Percentiles rank a stretch among this genome's conserved stretches.
Evolutionary conservation across 1,139 yeast species (phyloP).

Genomic region (Blastobotrys capitulatus): DNA sequence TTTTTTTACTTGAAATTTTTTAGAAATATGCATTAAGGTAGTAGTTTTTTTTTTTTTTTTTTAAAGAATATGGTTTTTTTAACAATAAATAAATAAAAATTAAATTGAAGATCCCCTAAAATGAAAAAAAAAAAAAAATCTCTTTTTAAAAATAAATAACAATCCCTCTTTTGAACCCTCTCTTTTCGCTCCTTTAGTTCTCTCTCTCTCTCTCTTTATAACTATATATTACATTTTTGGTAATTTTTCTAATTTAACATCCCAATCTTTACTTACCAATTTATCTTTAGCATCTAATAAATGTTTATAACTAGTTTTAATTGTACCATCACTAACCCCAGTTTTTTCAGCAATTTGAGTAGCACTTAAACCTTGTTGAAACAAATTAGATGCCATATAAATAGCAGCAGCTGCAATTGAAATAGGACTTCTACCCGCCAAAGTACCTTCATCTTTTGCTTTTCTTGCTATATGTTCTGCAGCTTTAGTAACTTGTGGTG

Average conservation of each 20-base stretch:
- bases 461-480: constrained; percentile 89
- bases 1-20: neutral
- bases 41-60: neutral
- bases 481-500: constrained; percentile 81
- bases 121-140: neutral
- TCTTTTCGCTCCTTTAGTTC: too few relatives aligned
- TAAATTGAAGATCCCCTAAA: too few relatives aligned
- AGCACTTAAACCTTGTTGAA: constrained; percentile 61
- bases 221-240: constrained; percentile 39
- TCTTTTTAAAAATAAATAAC: too few relatives aligned
- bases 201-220: too few relatives aligned
- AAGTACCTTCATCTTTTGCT: constrained; percentile 85
- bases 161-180: too few relatives aligned
- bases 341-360: constrained; percentile 84
- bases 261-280: constrained; percentile 78
- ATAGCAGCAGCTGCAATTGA: constrained; percentile 98
- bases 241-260: constrained; percentile 55
- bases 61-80: too few relatives aligned
- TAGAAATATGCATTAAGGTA: too few relatives aligned
- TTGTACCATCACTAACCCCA: constrained; percentile 98
- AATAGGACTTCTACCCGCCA: constrained; percentile 96
- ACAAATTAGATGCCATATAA: constrained; percentile 82
- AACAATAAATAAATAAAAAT: too few relatives aligned
- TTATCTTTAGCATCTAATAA: constrained; percentile 69
- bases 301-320: constrained; percentile 84